Evolutionary conservation across 2,329 filamentous ascomycete genomes (phyloP).

Genomic region (Hypomyces rosellus): DNA sequence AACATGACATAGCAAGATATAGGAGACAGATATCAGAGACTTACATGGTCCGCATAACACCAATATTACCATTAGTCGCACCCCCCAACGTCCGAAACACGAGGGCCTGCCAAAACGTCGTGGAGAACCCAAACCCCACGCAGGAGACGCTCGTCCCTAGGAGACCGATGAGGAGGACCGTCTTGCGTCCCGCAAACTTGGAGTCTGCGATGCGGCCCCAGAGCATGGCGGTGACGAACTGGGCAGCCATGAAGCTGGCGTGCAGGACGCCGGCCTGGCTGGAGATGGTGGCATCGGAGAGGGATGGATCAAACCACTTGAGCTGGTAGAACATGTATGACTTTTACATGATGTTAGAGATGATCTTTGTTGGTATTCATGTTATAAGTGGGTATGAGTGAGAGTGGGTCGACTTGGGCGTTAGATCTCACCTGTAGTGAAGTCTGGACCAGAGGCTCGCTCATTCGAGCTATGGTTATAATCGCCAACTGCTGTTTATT

Average conservation of each 20-base stretch:
- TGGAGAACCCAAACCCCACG: conserved; percentile 58
- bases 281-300: conserved; percentile 60
- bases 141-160: conserved; percentile 49
- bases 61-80: conserved; percentile 64
- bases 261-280: conserved; percentile 71
- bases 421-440: conserved; percentile 47
- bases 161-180: conserved; percentile 70
- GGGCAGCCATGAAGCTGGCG: conserved; percentile 72
- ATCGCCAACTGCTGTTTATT: conserved; percentile 71
- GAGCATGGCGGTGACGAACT: conserved; percentile 75
- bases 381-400: not conserved
- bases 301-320: conserved; percentile 59
- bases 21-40: conserved; percentile 7
- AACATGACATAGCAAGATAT: not conserved
- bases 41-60: conserved; percentile 68
- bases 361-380: not conserved
- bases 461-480: conserved; percentile 70
- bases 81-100: conserved; percentile 64
- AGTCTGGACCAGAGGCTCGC: conserved; percentile 76
- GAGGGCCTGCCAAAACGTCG: conserved; percentile 63
- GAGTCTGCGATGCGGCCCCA: conserved; percentile 70
- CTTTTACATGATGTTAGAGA: conserved; percentile 33
- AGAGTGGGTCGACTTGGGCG: not conserved
- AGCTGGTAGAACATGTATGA: conserved; percentile 86
- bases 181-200: conserved; percentile 63